Evolutionary conservation across 306 rosid species (phyloP), one percentile per base, ranked within the genome.

Genomic region (Luffa acutangula): DNA sequence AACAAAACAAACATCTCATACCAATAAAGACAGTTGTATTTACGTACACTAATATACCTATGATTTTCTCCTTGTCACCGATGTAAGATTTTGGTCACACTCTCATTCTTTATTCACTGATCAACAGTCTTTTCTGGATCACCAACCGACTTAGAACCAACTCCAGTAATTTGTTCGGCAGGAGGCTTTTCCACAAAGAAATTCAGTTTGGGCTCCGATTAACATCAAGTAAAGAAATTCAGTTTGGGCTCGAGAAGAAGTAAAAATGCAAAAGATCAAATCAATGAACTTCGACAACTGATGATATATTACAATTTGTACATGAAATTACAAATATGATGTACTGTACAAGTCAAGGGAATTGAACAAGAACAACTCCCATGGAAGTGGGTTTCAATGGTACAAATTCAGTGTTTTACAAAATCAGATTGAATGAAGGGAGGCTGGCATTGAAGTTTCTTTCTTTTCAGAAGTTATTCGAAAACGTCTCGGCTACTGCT

Each of bases 291-390:
- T 70, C 31, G 12, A 45, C 57, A 71, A 71, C 73, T 17, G 49
- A 65, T 65, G 42, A 20, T 43, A 49, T 73, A 6, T 73, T 31
- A 73, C n/a, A n/a, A n/a, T n/a, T n/a, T n/a, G n/a, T n/a, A n/a
- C n/a, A n/a, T n/a, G n/a, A n/a, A n/a, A 6, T 73, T 31, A 73
- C 78, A 73, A 73, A 6, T 73, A 73, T 20, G 72, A 3, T 25
- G 78, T 33, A 49, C 78, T 73, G 78, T 73, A 73, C 78, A 72
- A 13, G 31, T 70, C 37, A 69, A n/a, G n/a, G 53, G 17, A 42
- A 43, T 9, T 71, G 41, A 45, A 72, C 42, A 31, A 73, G 42
- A 25, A 33, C 59, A 73, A 49, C 45, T 48, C 39, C 21, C 45
- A 7, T 46, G 37, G 78, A 34, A 49, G 60, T 33, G 43, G 77